Conservation (phyloP, 2,329 filamentous ascomycete genomes). For the Karstenula rhodostoma region DNA sequence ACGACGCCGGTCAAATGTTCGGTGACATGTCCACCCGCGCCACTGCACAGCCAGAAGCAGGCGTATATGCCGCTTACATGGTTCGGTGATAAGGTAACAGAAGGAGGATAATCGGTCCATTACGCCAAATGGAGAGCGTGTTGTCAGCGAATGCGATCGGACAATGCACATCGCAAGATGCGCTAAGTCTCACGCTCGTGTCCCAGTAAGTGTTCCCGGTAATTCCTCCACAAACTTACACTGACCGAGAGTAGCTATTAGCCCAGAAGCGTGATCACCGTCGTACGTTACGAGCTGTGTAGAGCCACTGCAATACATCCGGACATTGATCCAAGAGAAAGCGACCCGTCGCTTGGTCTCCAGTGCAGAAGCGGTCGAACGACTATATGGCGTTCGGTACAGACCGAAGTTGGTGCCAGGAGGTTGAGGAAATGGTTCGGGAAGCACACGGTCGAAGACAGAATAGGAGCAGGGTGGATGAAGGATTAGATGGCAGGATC, state of each 20-base stretch:
- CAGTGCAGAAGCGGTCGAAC: not conserved
- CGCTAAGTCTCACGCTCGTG: not conserved
- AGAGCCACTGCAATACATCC: not conserved
- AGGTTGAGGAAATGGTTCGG: too few species aligned
- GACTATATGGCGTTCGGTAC: not conserved
- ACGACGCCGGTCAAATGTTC: slow-evolving; percentile 15
- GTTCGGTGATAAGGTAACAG: slow-evolving; percentile 1
- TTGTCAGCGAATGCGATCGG: not conserved
- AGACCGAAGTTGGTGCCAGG: too few species aligned
- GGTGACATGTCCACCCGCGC: slow-evolving; percentile 16
- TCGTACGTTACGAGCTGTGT: not conserved
- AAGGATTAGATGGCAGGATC: not conserved
- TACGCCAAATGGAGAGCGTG: not conserved
- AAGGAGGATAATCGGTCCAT: not conserved
- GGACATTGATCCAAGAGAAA: not conserved
- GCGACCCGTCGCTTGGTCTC: not conserved
- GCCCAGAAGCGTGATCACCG: not conserved
- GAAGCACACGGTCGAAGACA: too few species aligned
- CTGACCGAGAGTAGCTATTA: not conserved
- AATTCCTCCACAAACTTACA: not conserved
- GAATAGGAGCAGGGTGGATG: not conserved
- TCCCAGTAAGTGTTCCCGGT: not conserved
- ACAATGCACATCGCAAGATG: not conserved
- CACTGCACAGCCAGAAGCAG: slow-evolving; percentile 12
- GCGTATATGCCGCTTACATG: slow-evolving; percentile 16